A percentile compares a stretch with the other conserved stretches of the same genome.
phyloP scores from a whole-genome alignment of 768 basidiomycete genomes.

The Naganishia randhawae region DNA sequence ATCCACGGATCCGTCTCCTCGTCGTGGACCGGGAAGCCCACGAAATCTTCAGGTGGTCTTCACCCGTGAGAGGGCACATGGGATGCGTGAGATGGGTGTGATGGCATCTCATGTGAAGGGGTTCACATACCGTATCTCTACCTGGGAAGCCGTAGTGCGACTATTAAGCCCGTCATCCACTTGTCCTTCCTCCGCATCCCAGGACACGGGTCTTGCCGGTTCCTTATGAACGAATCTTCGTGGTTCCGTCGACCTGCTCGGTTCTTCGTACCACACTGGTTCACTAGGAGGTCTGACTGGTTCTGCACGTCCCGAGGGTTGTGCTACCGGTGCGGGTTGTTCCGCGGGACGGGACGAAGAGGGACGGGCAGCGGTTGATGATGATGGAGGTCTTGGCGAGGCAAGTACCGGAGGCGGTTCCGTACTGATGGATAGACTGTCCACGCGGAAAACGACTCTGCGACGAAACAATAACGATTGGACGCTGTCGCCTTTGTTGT shows the following conservation, averaged over 20 bases:
- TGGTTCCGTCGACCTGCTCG: background rate
- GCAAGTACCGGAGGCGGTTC: no score
- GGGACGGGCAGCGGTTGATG: no score
- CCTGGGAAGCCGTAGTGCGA: background rate
- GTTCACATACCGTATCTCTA: background rate
- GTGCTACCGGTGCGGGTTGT: no score
- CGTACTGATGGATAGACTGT: background rate
- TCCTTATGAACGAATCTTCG: background rate
- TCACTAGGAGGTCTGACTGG: no score
- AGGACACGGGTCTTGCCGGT: background rate
- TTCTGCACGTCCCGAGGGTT: no score
- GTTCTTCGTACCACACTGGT: background rate
- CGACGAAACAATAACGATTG: background rate
- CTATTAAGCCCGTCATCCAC: background rate
- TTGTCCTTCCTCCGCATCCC: constrained; percentile 8
- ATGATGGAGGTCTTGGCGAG: background rate
- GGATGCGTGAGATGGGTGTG: background rate
- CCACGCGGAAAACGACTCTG: background rate
- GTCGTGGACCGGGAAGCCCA: background rate
- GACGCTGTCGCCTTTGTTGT: background rate
- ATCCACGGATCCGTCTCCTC: background rate
- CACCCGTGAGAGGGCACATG: background rate
- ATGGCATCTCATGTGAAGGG: background rate
- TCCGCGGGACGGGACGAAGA: no score
- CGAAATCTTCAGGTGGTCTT: background rate